Evolutionary conservation across 768 basidiomycete species (phyloP), one percentile per base, ranked within the genome.

Genomic region (Kwoniella newhampshirensis): DNA sequence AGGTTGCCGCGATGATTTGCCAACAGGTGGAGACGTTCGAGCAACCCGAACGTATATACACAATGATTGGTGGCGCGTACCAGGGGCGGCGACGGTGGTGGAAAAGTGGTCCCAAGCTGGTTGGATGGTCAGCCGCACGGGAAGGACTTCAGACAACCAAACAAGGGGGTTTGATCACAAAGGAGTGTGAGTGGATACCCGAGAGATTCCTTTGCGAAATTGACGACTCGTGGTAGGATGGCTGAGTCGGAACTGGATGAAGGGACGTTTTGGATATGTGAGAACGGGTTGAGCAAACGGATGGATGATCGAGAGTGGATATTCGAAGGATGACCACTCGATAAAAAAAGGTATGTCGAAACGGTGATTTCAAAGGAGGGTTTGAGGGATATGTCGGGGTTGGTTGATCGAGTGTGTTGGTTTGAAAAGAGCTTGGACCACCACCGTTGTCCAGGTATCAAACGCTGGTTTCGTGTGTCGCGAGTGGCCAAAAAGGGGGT

Each of bases 31-130:
- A 32, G 47, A 32, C 28, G 47, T 32, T 35, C 23, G 47, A 35
- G 47, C 30, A 48, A 48, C 47, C 28, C 12, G 36, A 35, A 15
- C 47, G 23, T n/a, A n/a, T n/a, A n/a, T n/a, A n/a, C n/a, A n/a
- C n/a, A n/a, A n/a, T n/a, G n/a, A n/a, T n/a, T n/a, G n/a, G n/a
- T n/a, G n/a, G n/a, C n/a, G n/a, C n/a, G n/a, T n/a, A n/a, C n/a
- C n/a, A n/a, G n/a, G n/a, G n/a, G n/a, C n/a, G n/a, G n/a, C n/a
- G n/a, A n/a, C n/a, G n/a, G n/a, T n/a, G n/a, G n/a, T n/a, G n/a
- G n/a, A n/a, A n/a, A n/a, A n/a, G n/a, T n/a, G n/a, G n/a, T n/a
- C n/a, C n/a, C n/a, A n/a, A n/a, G n/a, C n/a, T n/a, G n/a, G n/a
- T n/a, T n/a, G n/a, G n/a, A n/a, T n/a, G n/a, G n/a, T n/a, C n/a